Conservation (phyloP, 176 grass and related monocot genomes). For the Alloteropsis semialata region DNA sequence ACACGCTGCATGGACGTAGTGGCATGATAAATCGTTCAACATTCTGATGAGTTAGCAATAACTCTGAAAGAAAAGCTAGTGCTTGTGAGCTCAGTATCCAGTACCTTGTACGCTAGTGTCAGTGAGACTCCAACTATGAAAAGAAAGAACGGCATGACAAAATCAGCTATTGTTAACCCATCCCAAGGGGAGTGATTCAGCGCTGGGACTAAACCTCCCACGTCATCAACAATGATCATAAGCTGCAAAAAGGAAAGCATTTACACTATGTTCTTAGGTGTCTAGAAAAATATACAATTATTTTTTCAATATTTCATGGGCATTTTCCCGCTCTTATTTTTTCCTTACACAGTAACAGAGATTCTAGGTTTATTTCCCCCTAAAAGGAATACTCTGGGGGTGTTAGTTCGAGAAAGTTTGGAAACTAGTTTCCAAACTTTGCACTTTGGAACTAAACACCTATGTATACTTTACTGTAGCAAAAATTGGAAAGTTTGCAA, state of each 20-base stretch:
- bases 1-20: constrained; percentile 63
- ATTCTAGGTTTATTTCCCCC: neutral
- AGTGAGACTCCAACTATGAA: constrained; percentile 94
- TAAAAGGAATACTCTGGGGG: no score
- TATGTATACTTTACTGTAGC: no score
- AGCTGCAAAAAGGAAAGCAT: constrained; percentile 43
- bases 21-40: neutral
- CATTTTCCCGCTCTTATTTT: neutral
- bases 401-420: no score
- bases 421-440: no score
- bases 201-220: constrained; percentile 57
- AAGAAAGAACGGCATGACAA: constrained; percentile 97
- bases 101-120: constrained; percentile 78
- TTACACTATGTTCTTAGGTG: neutral
- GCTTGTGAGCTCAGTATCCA: constrained; percentile 19
- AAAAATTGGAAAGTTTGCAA: no score
- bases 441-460: no score
- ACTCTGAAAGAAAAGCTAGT: neutral
- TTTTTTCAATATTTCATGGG: neutral
- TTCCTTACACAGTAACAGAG: neutral
- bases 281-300: neutral
- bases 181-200: constrained; percentile 84
- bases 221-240: constrained; percentile 93
- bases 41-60: neutral
- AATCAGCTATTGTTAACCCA: constrained; percentile 73